Evolutionary conservation across 371 early-diverging fungal genomes (phyloP).

Genomic region (Mucor racemosus): DNA sequence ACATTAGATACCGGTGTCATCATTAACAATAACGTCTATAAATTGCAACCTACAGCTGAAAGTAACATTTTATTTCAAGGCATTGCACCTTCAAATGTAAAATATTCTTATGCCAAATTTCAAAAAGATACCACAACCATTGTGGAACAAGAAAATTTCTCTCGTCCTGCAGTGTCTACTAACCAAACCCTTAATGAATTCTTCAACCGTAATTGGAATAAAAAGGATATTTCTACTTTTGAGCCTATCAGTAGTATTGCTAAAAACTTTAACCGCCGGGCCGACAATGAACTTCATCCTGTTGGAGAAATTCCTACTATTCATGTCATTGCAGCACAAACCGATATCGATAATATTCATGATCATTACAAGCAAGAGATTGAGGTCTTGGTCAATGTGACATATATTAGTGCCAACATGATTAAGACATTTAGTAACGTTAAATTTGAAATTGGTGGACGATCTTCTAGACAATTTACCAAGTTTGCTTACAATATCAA

Average conservation of each 20-base stretch:
- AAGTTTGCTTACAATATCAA: conserved; percentile 46
- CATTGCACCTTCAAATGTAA: conserved; percentile 15
- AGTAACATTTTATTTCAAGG: conserved; percentile 26
- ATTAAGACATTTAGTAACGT: conserved; percentile 26
- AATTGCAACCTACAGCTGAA: conserved; percentile 1
- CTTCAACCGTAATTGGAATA: conserved; percentile 25
- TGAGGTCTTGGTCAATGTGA: conserved; percentile 25
- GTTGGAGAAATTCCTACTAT: conserved; percentile 39
- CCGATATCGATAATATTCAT: conserved; percentile 31
- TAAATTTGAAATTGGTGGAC: conserved; percentile 36
- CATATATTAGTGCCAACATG: conserved; percentile 31
- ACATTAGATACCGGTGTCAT: conserved; percentile 15
- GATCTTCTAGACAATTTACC: conserved; percentile 31
- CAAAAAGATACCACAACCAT: conserved; percentile 10
- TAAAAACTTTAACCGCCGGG: conserved; percentile 17
- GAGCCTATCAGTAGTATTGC: conserved; percentile 9
- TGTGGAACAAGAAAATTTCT: conserved; percentile 18
- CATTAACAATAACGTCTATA: conserved; percentile 9
- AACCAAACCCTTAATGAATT: conserved; percentile 25
- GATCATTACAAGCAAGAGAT: conserved; percentile 29
- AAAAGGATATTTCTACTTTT: conserved; percentile 4
- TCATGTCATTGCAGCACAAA: conserved; percentile 28
- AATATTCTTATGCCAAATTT: conserved; percentile 24
- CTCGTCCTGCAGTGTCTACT: neutral
- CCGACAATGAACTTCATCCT: conserved; percentile 24